phyloP scores from a whole-genome alignment of 306 rosid genomes.

The Inga leiocalycina region DNA sequence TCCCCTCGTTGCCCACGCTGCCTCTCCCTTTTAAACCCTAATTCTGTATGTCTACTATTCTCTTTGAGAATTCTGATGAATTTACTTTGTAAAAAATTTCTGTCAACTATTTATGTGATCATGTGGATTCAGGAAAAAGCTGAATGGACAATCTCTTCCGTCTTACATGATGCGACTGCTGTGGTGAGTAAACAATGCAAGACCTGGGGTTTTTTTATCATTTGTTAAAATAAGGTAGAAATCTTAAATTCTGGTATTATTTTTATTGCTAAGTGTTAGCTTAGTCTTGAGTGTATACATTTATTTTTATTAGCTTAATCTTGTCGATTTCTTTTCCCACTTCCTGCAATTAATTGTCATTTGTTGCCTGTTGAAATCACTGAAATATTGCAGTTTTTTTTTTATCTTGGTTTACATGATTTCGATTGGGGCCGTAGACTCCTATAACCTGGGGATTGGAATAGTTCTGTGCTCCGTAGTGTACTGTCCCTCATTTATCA shows the following conservation, averaged over 20 bases:
- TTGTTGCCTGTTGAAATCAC: not conserved
- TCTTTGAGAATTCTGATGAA: slow-evolving; percentile 21
- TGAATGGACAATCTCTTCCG: slow-evolving; percentile 81
- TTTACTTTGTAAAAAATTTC: slow-evolving; percentile 19
- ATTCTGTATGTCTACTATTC: slow-evolving; percentile 39
- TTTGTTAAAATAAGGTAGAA: not conserved
- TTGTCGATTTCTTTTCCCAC: not conserved
- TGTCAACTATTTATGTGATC: not conserved
- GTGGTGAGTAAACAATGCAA: slow-evolving; percentile 52
- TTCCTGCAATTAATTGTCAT: not conserved
- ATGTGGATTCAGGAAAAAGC: slow-evolving; percentile 54
- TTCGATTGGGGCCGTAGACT: not conserved
- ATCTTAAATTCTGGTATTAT: not conserved
- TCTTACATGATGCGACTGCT: slow-evolving; percentile 74
- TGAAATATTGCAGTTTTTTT: not conserved
- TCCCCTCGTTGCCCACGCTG: slow-evolving; percentile 92
- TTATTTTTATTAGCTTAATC: not conserved
- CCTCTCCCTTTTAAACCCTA: slow-evolving; percentile 70
- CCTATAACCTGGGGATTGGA: not conserved
- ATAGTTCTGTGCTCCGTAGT: not conserved
- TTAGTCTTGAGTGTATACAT: not conserved
- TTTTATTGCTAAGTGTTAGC: not conserved
- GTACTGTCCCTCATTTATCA: not conserved
- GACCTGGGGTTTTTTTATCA: not conserved
- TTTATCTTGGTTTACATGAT: not conserved